These are phyloP conservation scores for Iris pallida DNA, from an alignment of 116 monocot species.

Conservation along the genomic window DNA sequence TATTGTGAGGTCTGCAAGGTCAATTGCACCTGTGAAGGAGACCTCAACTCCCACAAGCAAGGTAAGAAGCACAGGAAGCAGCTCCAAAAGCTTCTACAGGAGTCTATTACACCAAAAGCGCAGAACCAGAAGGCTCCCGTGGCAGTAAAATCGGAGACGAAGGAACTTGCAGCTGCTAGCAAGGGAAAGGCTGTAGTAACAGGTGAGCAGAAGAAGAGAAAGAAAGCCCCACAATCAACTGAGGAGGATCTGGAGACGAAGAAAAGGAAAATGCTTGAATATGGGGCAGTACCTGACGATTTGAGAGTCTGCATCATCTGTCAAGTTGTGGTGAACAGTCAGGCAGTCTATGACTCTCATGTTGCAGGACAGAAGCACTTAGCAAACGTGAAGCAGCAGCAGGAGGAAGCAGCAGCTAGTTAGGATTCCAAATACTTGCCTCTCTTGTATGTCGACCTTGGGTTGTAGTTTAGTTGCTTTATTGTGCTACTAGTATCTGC, in stretches of 20 bases:
- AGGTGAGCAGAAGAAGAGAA: conserved; percentile 7
- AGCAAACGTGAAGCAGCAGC: conserved; percentile 27
- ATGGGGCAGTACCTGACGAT: conserved; percentile 23
- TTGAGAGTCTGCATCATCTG: conserved; percentile 37
- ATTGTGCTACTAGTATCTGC: too few species aligned
- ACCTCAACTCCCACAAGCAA: conserved; percentile 13
- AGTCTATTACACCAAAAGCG: conserved; percentile 8
- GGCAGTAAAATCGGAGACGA: not conserved
- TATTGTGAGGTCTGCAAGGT: conserved; percentile 21
- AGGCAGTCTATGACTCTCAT: conserved; percentile 32
- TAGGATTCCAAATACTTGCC: too few species aligned
- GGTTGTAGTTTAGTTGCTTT: too few species aligned
- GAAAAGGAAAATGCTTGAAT: conserved; percentile 23
- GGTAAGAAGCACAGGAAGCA: conserved; percentile 27
- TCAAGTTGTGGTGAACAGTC: conserved; percentile 41
- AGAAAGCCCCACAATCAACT: conserved; percentile 1
- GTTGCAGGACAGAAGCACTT: conserved; percentile 36
- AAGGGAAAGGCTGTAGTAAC: not conserved
- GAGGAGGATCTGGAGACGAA: conserved; percentile 36
- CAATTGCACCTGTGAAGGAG: conserved; percentile 11
- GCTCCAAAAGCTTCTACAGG: conserved; percentile 21
- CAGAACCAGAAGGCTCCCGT: not conserved
- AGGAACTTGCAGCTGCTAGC: not conserved
- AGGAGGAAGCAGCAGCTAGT: not conserved
- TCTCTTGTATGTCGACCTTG: too few species aligned